Evolutionary conservation across 768 basidiomycete genomes (phyloP).

Genomic region (Sporobolomyces roseus): DNA sequence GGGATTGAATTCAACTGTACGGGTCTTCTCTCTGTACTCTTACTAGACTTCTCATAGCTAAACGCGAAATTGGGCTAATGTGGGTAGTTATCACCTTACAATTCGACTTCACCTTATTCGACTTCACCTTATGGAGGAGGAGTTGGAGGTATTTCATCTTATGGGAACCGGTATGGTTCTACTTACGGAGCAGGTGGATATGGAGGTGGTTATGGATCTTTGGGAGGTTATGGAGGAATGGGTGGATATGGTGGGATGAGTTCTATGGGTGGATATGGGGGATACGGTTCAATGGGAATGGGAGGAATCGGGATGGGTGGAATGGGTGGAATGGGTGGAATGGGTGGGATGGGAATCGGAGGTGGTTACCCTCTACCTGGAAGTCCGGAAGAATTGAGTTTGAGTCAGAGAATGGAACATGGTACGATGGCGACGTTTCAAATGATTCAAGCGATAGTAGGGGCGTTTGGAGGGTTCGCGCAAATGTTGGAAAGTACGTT

Average conservation of each 20-base stretch:
- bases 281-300: conserved; percentile 42
- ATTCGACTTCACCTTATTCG: background rate
- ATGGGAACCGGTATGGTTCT: too few species aligned
- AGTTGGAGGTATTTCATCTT: too few species aligned
- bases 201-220: too few species aligned
- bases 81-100: background rate
- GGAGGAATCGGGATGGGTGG: conserved; percentile 46
- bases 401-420: conserved; percentile 80
- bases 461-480: conserved; percentile 87
- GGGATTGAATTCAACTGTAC: too few species aligned
- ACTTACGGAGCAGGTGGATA: too few species aligned
- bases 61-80: too few species aligned
- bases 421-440: conserved; percentile 90
- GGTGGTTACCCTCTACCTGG: conserved; percentile 50
- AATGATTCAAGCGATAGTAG: conserved; percentile 88
- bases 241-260: conserved; percentile 50
- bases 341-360: conserved; percentile 43
- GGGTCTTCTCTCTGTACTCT: too few species aligned
- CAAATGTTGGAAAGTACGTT: conserved; percentile 98
- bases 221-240: conserved; percentile 15
- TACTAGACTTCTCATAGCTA: too few species aligned
- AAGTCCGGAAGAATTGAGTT: conserved; percentile 50
- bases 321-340: conserved; percentile 50
- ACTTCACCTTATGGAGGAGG: conserved; percentile 19
- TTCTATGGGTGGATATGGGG: conserved; percentile 48